These are phyloP conservation scores for Schwanniomyces yamadae DNA, from an alignment of 805 yeast genomes.

Conservation along the genomic window DNA sequence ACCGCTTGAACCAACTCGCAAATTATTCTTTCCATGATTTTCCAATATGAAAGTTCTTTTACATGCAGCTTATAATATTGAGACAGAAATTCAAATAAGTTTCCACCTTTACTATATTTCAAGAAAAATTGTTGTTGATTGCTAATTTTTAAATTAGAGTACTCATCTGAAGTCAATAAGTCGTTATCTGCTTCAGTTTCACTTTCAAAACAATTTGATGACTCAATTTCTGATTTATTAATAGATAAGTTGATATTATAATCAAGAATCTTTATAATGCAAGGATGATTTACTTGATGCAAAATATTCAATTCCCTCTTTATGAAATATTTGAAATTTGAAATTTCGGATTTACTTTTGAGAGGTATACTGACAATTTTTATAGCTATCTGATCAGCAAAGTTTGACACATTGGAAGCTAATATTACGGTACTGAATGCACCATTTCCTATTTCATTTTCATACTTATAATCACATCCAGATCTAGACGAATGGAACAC, in stretches of 20 bases:
- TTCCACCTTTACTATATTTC: conserved; percentile 84
- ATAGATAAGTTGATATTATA: conserved; percentile 34
- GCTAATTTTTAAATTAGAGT: conserved; percentile 14
- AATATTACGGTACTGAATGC: conserved; percentile 65
- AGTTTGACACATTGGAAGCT: conserved; percentile 32
- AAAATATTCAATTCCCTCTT: conserved; percentile 70
- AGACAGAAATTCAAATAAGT: conserved; percentile 59
- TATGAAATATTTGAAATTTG: conserved; percentile 38
- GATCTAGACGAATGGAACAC: too few relatives aligned
- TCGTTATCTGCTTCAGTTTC: conserved; percentile 13
- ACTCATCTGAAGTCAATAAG: conserved; percentile 5
- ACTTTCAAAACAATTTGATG: conserved; percentile 13
- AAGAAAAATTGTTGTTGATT: conserved; percentile 53
- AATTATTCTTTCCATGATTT: conserved; percentile 58
- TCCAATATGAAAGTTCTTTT: conserved; percentile 36
- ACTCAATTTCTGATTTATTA: conserved; percentile 21
- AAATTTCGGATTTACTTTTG: conserved; percentile 19
- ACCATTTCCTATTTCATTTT: conserved; percentile 56
- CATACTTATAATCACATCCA: conserved; percentile 11
- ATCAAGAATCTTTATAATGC: conserved; percentile 63
- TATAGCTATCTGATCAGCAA: conserved; percentile 54
- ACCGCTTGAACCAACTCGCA: conserved; percentile 72
- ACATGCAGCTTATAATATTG: conserved; percentile 39
- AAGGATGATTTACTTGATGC: conserved; percentile 59
- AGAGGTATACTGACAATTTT: conserved; percentile 55